phyloP scores from a whole-genome alignment of 2,329 filamentous ascomycete genomes.

The Pseudocercospora ulei region DNA sequence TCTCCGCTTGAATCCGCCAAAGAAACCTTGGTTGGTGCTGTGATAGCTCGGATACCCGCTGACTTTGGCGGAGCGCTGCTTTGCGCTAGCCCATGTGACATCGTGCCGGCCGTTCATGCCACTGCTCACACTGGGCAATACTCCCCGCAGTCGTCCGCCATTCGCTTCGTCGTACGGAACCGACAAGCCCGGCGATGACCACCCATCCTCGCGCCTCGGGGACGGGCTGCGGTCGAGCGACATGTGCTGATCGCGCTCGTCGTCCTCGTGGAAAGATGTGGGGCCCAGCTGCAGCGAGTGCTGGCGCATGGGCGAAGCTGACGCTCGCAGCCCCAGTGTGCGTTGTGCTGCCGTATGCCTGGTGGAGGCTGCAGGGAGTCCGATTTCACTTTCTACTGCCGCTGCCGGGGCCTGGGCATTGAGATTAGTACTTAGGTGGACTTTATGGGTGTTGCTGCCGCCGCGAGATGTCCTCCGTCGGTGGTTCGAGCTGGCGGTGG shows the following conservation, averaged over 20 bases:
- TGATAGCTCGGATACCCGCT: conserved; percentile 65
- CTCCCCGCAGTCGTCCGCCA: conserved; percentile 55
- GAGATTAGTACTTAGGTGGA: conserved; percentile 6
- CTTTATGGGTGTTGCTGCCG: conserved; percentile 3
- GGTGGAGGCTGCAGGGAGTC: conserved; percentile 6
- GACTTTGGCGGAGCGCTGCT: conserved; percentile 63
- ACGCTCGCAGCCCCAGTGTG: not conserved
- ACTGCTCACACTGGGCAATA: conserved; percentile 44
- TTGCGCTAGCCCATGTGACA: conserved; percentile 73
- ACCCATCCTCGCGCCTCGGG: conserved; percentile 72
- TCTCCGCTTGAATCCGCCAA: conserved; percentile 70
- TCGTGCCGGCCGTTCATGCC: conserved; percentile 41
- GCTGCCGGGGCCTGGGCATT: conserved; percentile 14
- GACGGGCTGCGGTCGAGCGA: conserved; percentile 80
- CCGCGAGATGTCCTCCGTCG: conserved; percentile 20
- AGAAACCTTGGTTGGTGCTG: conserved; percentile 74
- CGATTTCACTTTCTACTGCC: conserved; percentile 6
- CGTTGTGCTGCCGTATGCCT: conserved; percentile 9
- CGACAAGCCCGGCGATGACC: conserved; percentile 69
- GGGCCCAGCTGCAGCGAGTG: conserved; percentile 17
- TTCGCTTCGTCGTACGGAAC: conserved; percentile 45
- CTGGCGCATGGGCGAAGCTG: conserved; percentile 14
- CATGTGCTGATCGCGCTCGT: conserved; percentile 46
- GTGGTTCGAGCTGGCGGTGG: conserved; percentile 15
- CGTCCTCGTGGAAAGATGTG: conserved; percentile 24